These are phyloP conservation scores for Ogataea pignaliae DNA, from an alignment of 805 yeast genomes.

Conservation along the genomic window DNA sequence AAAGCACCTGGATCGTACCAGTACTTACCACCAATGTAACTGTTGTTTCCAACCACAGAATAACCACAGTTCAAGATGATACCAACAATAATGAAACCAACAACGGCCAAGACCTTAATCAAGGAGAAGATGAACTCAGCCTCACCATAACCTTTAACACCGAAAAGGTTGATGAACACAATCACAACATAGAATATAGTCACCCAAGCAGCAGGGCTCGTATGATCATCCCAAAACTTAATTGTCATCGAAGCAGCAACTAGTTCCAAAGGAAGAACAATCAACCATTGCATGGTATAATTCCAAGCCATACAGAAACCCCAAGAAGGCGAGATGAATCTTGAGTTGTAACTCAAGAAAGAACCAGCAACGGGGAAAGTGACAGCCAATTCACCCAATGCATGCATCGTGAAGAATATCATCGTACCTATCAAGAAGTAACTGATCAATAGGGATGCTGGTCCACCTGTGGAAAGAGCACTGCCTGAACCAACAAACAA, in stretches of 20 bases:
- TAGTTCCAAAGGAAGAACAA: conserved; percentile 44
- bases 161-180: conserved; percentile 45
- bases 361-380: conserved; percentile 58
- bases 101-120: conserved; percentile 48
- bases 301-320: conserved; percentile 57
- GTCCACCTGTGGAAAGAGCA: conserved; percentile 59
- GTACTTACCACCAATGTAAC: conserved; percentile 49
- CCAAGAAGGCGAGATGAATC: conserved; percentile 50
- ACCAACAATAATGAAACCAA: conserved; percentile 49
- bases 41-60: conserved; percentile 39
- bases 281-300: conserved; percentile 45
- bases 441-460: conserved; percentile 56
- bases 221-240: conserved; percentile 37
- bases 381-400: conserved; percentile 55
- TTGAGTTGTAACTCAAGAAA: conserved; percentile 47
- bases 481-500: conserved; percentile 64
- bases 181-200: conserved; percentile 46
- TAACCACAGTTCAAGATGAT: conserved; percentile 54
- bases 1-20: conserved; percentile 56
- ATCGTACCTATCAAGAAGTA: conserved; percentile 49
- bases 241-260: conserved; percentile 47
- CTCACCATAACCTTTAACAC: conserved; percentile 60
- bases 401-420: conserved; percentile 54
- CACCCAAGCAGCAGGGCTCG: conserved; percentile 47
- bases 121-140: conserved; percentile 50